Evolutionary conservation across 768 basidiomycete genomes (phyloP).

Genomic region (Suillus cothurnatus): DNA sequence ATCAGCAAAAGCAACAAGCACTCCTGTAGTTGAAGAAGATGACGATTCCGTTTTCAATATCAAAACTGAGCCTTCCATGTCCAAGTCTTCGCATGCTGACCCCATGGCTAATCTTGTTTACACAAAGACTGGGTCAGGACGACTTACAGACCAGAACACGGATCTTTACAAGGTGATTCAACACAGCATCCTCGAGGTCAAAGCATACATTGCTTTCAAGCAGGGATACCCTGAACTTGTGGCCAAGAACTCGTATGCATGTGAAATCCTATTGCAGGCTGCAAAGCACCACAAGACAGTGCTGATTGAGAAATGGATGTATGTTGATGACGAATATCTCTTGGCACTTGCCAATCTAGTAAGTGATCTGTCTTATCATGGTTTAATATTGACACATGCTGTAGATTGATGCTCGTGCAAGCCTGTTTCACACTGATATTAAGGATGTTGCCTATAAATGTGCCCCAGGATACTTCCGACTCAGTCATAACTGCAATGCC

Average conservation of each 20-base stretch:
- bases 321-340: neutral
- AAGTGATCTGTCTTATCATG: neutral
- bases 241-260: neutral
- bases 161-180: neutral
- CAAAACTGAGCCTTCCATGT: neutral
- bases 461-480: neutral
- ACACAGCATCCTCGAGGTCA: neutral
- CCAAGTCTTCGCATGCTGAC: neutral
- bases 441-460: neutral
- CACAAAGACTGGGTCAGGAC: neutral
- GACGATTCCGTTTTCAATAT: neutral
- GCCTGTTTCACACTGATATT: neutral
- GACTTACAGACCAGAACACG: neutral
- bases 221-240: neutral
- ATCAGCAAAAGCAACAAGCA: neutral
- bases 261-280: neutral
- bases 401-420: neutral
- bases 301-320: neutral
- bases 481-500: neutral
- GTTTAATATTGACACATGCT: neutral
- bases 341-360: neutral
- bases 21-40: neutral
- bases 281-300: neutral
- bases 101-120: neutral
- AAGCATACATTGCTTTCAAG: neutral